A percentile compares a stretch with the other conserved stretches of the same genome.
phyloP scores from a whole-genome alignment of 176 grass and related monocot genomes.

The Eleusine coracana region DNA sequence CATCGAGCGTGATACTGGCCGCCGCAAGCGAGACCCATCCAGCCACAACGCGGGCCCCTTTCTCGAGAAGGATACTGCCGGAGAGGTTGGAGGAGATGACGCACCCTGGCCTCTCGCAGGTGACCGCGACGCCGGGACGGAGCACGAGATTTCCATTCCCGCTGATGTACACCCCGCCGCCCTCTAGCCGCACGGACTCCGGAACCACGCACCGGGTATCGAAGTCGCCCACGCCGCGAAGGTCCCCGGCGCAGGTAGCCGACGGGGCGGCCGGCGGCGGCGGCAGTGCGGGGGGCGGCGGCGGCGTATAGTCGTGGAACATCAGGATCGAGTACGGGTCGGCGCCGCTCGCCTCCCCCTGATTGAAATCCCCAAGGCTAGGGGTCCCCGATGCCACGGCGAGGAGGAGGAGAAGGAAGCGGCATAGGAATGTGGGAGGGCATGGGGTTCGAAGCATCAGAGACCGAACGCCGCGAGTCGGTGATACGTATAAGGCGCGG shows the following conservation, averaged over 20 bases:
- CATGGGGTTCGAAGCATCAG: conserved; percentile 80
- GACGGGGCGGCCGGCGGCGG: conserved; percentile 64
- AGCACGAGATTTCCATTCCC: conserved; percentile 74
- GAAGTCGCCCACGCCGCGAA: conserved; percentile 71
- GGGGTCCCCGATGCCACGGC: conserved; percentile 40
- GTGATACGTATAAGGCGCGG: neutral
- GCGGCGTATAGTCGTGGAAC: conserved; percentile 85
- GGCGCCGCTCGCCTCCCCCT: conserved; percentile 25
- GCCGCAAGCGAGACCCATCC: conserved; percentile 68
- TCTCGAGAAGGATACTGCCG: conserved; percentile 50
- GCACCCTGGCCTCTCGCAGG: conserved; percentile 68
- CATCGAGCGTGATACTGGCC: conserved; percentile 52
- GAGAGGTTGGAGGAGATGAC: conserved; percentile 69
- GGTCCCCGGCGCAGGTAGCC: conserved; percentile 75
- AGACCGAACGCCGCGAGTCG: neutral
- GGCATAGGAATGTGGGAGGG: conserved; percentile 45
- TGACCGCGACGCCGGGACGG: conserved; percentile 57
- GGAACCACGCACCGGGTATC: conserved; percentile 70
- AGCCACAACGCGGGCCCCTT: conserved; percentile 55
- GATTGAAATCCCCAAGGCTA: conserved; percentile 38
- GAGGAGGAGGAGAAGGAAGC: conserved; percentile 37
- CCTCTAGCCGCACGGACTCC: conserved; percentile 46
- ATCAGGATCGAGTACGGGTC: conserved; percentile 71
- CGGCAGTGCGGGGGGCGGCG: conserved; percentile 65
- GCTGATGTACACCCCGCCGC: conserved; percentile 55